phyloP scores from a whole-genome alignment of 202 grass and related monocot genomes.

The Musa balbisiana region DNA sequence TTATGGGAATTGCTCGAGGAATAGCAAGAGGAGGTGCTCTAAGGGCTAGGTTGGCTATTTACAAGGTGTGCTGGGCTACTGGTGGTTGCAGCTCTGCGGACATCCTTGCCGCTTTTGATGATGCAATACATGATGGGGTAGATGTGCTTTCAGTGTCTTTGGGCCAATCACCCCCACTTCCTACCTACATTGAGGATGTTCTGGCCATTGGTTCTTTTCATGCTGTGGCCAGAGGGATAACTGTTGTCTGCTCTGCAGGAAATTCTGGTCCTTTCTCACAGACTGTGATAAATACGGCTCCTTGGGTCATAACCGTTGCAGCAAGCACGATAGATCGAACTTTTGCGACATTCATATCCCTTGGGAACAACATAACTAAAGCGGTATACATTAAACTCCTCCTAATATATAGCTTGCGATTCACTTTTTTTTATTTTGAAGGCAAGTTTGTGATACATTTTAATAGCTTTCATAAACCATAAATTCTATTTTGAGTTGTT shows the following conservation, averaged over 20 bases:
- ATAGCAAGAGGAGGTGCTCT: conserved; percentile 82
- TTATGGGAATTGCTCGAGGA: conserved; percentile 64
- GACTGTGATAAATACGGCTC: conserved; percentile 83
- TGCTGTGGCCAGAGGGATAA: conserved; percentile 55
- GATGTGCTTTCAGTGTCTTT: conserved; percentile 83
- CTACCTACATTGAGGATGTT: conserved; percentile 75
- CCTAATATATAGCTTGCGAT: not conserved
- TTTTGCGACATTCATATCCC: conserved; percentile 53
- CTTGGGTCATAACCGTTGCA: conserved; percentile 81
- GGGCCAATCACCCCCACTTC: conserved; percentile 83
- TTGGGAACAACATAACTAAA: conserved; percentile 71
- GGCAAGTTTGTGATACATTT: not conserved
- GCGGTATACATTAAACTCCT: conserved; percentile 38
- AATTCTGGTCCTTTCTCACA: conserved; percentile 86
- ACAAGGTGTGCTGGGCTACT: conserved; percentile 92
- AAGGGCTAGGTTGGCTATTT: conserved; percentile 61
- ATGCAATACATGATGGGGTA: conserved; percentile 78
- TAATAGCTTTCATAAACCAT: not conserved
- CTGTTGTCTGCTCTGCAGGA: conserved; percentile 78
- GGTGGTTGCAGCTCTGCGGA: conserved; percentile 79
- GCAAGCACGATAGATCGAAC: conserved; percentile 78
- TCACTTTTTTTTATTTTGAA: not conserved
- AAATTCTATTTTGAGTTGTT: not conserved
- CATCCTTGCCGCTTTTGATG: conserved; percentile 88
- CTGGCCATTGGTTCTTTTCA: conserved; percentile 82